Percentiles rank a stretch among this genome's conserved stretches.
phyloP scores from a whole-genome alignment of 176 grass and related monocot species.

The Juncus inflexus region DNA sequence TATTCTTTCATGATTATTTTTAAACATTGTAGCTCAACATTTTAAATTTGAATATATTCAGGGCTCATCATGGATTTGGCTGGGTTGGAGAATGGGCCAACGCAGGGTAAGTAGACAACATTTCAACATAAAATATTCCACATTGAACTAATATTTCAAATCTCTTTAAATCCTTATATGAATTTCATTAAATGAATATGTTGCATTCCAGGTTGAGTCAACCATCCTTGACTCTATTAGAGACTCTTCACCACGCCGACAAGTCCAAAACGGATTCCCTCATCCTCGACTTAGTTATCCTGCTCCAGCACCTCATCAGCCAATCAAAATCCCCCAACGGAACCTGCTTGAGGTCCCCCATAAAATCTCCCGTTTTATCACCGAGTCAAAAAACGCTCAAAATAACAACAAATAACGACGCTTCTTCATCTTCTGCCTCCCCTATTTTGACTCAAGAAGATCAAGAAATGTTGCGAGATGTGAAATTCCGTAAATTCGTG shows the following conservation, averaged over 20 bases:
- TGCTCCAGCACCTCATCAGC: slow-evolving; percentile 71
- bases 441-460: slow-evolving; percentile 72
- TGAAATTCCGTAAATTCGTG: slow-evolving; percentile 77
- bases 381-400: slow-evolving; percentile 50
- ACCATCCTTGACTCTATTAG: slow-evolving; percentile 42
- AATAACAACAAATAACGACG: slow-evolving; percentile 35
- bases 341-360: slow-evolving; percentile 60
- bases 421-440: slow-evolving; percentile 33
- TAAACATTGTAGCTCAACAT: neutral
- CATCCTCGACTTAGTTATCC: slow-evolving; percentile 65
- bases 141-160: slow-evolving; percentile 4
- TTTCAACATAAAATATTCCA: neutral
- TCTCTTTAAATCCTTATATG: neutral
- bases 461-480: slow-evolving; percentile 85
- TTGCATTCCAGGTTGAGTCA: slow-evolving; percentile 39
- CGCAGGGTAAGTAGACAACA: slow-evolving; percentile 58
- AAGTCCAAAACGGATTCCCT: slow-evolving; percentile 49
- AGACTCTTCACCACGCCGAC: slow-evolving; percentile 72
- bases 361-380: slow-evolving; percentile 79
- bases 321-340: slow-evolving; percentile 40
- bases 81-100: slow-evolving; percentile 99
- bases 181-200: neutral
- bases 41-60: slow-evolving; percentile 21
- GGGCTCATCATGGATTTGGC: slow-evolving; percentile 89
- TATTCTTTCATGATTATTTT: neutral